Conservation (phyloP, 768 basidiomycete genomes). For the Rhizopogon roseolus region DNA sequence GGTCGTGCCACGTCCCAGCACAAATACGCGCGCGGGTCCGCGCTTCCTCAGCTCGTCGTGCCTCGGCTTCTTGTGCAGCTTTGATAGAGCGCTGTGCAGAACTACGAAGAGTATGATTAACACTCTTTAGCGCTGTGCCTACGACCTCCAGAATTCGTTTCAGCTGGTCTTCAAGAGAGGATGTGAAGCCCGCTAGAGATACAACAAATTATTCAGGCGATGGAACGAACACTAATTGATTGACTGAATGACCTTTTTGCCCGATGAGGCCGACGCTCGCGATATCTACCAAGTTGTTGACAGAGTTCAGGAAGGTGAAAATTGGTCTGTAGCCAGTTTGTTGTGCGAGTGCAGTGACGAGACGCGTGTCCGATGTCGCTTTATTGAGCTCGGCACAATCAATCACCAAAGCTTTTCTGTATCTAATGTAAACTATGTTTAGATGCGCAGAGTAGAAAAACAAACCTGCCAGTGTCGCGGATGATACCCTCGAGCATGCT, state of each 20-base stretch:
- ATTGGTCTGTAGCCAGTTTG: slow-evolving; percentile 91
- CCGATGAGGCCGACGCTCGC: slow-evolving; percentile 93
- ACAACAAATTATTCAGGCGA: neutral
- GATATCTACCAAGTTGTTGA: slow-evolving; percentile 85
- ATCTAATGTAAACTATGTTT: neutral
- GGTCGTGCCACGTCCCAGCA: slow-evolving; percentile 80
- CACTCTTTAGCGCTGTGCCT: slow-evolving; percentile 61
- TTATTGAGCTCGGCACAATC: slow-evolving; percentile 78
- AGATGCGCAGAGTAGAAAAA: neutral
- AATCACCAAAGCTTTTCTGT: slow-evolving; percentile 69
- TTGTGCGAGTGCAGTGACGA: slow-evolving; percentile 63
- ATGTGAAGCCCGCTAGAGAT: slow-evolving; percentile 71
- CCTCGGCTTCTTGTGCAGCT: slow-evolving; percentile 31
- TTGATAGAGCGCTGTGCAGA: slow-evolving; percentile 36
- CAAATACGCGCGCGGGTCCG: slow-evolving; percentile 43
- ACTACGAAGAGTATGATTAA: slow-evolving; percentile 46
- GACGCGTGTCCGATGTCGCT: slow-evolving; percentile 59
- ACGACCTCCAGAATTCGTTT: slow-evolving; percentile 82
- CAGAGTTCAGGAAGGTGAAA: slow-evolving; percentile 78
- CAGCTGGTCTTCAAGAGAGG: slow-evolving; percentile 75
- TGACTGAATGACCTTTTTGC: slow-evolving; percentile 71
- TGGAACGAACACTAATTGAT: neutral
- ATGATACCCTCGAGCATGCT: slow-evolving; percentile 52
- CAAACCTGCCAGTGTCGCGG: slow-evolving; percentile 48
- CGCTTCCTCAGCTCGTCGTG: slow-evolving; percentile 32